phyloP scores from a whole-genome alignment of 495 filamentous ascomycete genomes.

The Tuber umbilicatum region DNA sequence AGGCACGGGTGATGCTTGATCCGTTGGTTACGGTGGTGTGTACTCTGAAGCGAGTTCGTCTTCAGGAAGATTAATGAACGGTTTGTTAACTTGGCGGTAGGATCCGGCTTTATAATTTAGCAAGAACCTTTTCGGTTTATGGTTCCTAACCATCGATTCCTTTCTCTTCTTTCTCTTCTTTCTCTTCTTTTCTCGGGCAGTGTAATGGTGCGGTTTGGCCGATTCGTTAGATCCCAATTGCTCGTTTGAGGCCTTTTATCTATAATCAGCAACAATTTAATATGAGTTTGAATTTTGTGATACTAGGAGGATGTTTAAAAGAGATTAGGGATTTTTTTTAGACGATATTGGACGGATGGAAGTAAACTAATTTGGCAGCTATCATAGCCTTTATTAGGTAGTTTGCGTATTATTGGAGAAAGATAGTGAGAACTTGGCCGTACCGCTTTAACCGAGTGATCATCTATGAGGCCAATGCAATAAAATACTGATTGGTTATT shows the following conservation, averaged over 20 bases:
- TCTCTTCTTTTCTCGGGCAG: not conserved
- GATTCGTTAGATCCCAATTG: not conserved
- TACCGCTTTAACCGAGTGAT: not conserved
- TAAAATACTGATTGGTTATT: not conserved
- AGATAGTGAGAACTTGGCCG: not conserved
- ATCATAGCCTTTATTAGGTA: not conserved
- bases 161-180: too few relatives aligned
- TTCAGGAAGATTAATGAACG: constrained; percentile 89
- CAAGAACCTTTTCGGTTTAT: not conserved
- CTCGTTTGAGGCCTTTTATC: not conserved
- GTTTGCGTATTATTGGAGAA: not conserved
- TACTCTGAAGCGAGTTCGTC: constrained; percentile 87
- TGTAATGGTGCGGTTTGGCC: not conserved
- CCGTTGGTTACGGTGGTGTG: constrained; percentile 72
- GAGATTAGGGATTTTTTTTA: not conserved
- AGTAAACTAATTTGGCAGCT: not conserved
- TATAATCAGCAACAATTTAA: not conserved
- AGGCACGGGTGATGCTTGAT: constrained; percentile 85
- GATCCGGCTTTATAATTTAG: constrained; percentile 67
- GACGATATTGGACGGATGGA: not conserved
- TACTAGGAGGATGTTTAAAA: not conserved
- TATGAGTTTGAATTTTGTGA: not conserved
- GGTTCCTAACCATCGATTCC: not conserved
- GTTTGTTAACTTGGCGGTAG: constrained; percentile 61
- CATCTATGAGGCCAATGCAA: not conserved